Percentiles rank a stretch among this genome's conserved stretches.
Conservation (phyloP, 257 asterid genomes). For the Linaria vulgaris region DNA sequence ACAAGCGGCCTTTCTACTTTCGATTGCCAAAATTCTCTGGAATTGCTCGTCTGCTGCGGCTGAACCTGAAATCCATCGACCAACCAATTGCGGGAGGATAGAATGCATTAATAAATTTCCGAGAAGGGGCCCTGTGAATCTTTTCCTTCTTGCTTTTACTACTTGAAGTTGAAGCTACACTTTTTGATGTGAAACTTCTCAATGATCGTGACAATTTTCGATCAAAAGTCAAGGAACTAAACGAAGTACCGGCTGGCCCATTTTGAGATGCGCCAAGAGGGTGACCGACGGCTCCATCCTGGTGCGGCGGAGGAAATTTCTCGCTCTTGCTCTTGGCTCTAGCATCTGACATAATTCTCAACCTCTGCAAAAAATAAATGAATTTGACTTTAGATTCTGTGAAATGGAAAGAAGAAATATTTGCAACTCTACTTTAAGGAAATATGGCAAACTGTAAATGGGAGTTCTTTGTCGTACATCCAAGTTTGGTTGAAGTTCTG, state of each 20-base stretch:
- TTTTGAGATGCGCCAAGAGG: conserved; percentile 39
- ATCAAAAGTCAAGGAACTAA: conserved; percentile 43
- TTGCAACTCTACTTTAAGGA: neutral
- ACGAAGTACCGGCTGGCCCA: conserved; percentile 46
- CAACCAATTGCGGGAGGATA: conserved; percentile 58
- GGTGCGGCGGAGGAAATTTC: conserved; percentile 93
- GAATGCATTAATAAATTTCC: conserved; percentile 49
- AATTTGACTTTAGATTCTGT: neutral
- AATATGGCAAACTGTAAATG: conserved; percentile 11
- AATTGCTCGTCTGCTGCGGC: conserved; percentile 44
- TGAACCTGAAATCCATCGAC: conserved; percentile 62
- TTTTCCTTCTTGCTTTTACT: conserved; percentile 48
- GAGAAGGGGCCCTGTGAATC: conserved; percentile 50
- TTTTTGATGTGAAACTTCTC: conserved; percentile 33
- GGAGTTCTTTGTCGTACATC: conserved; percentile 54
- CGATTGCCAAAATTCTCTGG: conserved; percentile 35
- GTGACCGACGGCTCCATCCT: conserved; percentile 73
- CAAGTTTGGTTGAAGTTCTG: conserved; percentile 81
- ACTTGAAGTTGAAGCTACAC: conserved; percentile 40
- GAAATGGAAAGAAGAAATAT: too few species aligned
- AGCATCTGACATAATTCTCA: conserved; percentile 59
- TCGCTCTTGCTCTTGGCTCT: conserved; percentile 75
- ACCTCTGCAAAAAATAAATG: conserved; percentile 48
- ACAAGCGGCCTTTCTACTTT: conserved; percentile 28
- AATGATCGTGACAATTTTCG: conserved; percentile 44